Base-by-base conservation (phyloP, 2,329 filamentous ascomycete genomes). In the Penicillium sp. region DNA sequence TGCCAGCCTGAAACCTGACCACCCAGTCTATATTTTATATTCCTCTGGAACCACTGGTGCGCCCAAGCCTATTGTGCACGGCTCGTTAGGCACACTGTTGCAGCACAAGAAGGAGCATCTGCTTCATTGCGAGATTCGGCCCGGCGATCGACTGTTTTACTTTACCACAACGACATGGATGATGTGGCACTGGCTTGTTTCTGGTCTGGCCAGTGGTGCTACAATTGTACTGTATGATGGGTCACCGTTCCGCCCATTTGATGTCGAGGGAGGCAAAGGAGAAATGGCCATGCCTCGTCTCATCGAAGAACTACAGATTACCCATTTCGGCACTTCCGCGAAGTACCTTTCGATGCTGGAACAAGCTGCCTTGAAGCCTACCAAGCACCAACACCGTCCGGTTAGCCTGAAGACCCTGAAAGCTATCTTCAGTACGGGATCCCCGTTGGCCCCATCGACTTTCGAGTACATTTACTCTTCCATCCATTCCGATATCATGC, bases 121-220 rank as follows among this genome's bases (percentile, higher is more conserved):
- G 43, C 80, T 97, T 3, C 93, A 97, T 70, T 90, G 89, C 71
- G 91, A 92, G 19, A 86, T 99, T 59, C 81, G 82, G 8, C 82
- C 87, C 0, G 78, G 80, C 2, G 90, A 92, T 37, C 83, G 88
- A 18, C 81, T 97, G 68, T 90, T 97, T 73, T 97, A 97, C 77
- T 97, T 92, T 77, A 96, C 92, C 1, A 97, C 92, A 3, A 92
- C 89, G 10, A 95, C 91, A 0, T 97, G 92, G 94, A 97, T 99
- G 92, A 97, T 97, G 93, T 97, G 92, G 92, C 93, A 97, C 72
- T 97, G 93, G 92, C 87, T 92, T 36, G 84, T 97, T 18, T 93
- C 91, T 1, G 91, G 88, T 5, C 85, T 97, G 3, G 90, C 92
- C 9, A 87, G 86, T 26, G 93, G 93, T 49, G 84, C 90, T 10